Conservation (phyloP, 495 filamentous ascomycete genomes). For the Cercophora scortea region DNA sequence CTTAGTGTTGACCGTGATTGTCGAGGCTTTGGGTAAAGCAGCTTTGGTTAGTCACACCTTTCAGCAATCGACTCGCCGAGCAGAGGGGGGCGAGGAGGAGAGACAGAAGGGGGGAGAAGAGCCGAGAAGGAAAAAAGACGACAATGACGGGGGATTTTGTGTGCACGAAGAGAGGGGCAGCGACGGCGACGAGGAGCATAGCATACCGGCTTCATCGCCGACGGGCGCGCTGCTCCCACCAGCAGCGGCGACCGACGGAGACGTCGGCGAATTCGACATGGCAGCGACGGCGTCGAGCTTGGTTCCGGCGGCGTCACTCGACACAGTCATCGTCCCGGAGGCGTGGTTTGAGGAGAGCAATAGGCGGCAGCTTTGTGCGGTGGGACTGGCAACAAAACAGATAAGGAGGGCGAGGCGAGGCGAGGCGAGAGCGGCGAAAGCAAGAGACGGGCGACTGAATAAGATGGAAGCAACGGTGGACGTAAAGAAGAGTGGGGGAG, state of each 20-base stretch:
- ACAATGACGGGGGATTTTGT: background rate
- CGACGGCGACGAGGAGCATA: background rate
- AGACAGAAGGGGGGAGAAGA: background rate
- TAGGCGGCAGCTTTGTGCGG: background rate
- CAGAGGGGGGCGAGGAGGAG: background rate
- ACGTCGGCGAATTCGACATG: constrained; percentile 27
- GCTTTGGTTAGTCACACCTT: constrained; percentile 6
- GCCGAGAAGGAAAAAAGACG: background rate
- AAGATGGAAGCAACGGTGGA: background rate
- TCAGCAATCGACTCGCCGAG: constrained; percentile 4
- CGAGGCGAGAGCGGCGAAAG: background rate
- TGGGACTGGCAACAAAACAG: background rate
- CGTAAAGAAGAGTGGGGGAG: too few species aligned
- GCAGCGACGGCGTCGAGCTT: constrained; percentile 20
- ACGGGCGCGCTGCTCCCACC: constrained; percentile 12
- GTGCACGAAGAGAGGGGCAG: background rate
- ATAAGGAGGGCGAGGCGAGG: background rate
- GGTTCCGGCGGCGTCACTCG: constrained; percentile 19
- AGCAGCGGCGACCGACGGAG: constrained; percentile 9
- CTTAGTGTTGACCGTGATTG: constrained; percentile 45
- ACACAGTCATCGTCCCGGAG: constrained; percentile 22
- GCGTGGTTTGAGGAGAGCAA: background rate
- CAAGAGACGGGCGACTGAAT: background rate
- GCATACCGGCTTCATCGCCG: constrained; percentile 30
- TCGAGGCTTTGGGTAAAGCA: constrained; percentile 30